Evolutionary conservation across 208 protist genomes (phyloP), one percentile per base, ranked within the genome.

Genomic region (Balamuthia mandrillaris): DNA sequence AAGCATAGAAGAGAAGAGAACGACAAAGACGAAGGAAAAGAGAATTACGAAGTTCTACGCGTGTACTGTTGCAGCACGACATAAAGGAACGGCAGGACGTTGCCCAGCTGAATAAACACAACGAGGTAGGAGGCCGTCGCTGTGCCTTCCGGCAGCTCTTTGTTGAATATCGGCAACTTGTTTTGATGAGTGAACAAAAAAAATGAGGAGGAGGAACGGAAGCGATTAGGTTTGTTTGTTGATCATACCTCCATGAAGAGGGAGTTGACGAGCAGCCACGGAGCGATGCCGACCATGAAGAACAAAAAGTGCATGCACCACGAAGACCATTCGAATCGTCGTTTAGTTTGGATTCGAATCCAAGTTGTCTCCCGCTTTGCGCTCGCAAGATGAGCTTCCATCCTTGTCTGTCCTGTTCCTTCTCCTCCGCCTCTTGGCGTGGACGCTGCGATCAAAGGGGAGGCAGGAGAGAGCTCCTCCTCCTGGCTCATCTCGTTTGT

Each of bases 161-260:
- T 5, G 16, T 56, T 75, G 44, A 75, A 75, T 2, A 75, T 16
- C 42, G 66, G 66, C 35, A 75, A 33, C 66, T 75, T n/a, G n/a
- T n/a, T n/a, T n/a, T n/a, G n/a, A n/a, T n/a, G n/a, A n/a, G n/a
- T n/a, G n/a, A n/a, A n/a, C n/a, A n/a, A n/a, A n/a, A n/a, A n/a
- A n/a, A n/a, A n/a, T n/a, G n/a, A n/a, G n/a, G n/a, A n/a, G n/a
- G n/a, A n/a, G n/a, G n/a, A n/a, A n/a, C n/a, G n/a, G n/a, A n/a
- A n/a, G n/a, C n/a, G n/a, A n/a, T n/a, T n/a, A n/a, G n/a, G n/a
- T n/a, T n/a, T n/a, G n/a, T n/a, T n/a, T n/a, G n/a, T n/a, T n/a
- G n/a, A n/a, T n/a, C n/a, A n/a, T 1, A 70, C 66, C 66, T 75
- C 14, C 66, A 75, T 75, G 66, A 75, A 75, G 66, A 75, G 66